These are phyloP conservation scores for Silene coronaria DNA, from an alignment of 179 eudicot species.

Conservation along the genomic window DNA sequence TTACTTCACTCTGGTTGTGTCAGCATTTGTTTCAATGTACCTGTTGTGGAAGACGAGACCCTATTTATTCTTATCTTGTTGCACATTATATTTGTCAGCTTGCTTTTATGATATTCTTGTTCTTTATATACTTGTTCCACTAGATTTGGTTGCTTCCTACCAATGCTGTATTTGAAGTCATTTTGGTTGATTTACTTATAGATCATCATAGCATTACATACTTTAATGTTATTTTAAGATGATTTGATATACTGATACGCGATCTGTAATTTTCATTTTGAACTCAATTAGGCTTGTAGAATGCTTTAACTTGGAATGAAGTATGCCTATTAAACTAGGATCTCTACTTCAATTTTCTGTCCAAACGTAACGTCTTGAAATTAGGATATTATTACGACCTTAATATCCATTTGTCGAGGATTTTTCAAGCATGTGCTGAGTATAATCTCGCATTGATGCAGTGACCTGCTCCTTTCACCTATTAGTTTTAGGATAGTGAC, in stretches of 20 bases:
- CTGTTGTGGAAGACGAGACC: neutral
- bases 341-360: neutral
- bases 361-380: neutral
- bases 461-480: neutral
- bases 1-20: neutral
- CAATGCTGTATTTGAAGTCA: neutral
- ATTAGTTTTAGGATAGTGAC: neutral
- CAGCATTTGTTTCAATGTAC: neutral
- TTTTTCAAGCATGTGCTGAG: neutral
- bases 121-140: slow-evolving; percentile 3
- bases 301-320: neutral
- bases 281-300: neutral
- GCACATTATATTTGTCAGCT: slow-evolving; percentile 4
- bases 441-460: neutral
- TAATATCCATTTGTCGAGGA: neutral
- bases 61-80: slow-evolving; percentile 16
- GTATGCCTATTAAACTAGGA: neutral
- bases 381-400: neutral
- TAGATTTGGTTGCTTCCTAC: neutral
- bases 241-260: neutral
- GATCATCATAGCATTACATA: neutral
- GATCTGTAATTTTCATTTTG: no score
- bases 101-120: slow-evolving; percentile 5
- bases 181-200: neutral
- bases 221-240: no score